A percentile compares a stretch with the other conserved stretches of the same genome.
These are phyloP conservation scores for Yarrowia deformans DNA, from an alignment of 805 yeast species.

Conservation along the genomic window DNA sequence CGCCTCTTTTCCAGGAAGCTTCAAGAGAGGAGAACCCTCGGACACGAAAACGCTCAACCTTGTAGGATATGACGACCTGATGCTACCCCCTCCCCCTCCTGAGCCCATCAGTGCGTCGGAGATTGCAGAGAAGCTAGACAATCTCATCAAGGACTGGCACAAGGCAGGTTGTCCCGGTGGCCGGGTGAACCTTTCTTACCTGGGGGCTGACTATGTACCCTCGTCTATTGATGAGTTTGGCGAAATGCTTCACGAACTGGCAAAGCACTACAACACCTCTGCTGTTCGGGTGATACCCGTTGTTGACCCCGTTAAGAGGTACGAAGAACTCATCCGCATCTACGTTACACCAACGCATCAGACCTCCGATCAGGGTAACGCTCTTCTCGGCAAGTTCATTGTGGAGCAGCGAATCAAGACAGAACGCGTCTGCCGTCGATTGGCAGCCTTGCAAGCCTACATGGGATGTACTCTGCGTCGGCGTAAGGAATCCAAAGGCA, in stretches of 20 bases:
- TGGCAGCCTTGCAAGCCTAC: background rate
- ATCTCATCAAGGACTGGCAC: constrained; percentile 4
- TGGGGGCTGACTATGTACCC: constrained; percentile 1
- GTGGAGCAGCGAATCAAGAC: background rate
- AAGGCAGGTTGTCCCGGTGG: constrained; percentile 10
- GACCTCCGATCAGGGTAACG: background rate
- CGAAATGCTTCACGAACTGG: constrained; percentile 9
- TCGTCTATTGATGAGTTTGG: constrained; percentile 17
- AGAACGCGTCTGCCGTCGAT: background rate
- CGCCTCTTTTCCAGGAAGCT: background rate
- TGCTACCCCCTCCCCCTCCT: background rate
- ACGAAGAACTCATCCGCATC: background rate
- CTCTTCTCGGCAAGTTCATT: background rate
- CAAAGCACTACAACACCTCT: background rate
- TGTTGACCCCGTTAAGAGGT: constrained; percentile 10
- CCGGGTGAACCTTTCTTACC: background rate
- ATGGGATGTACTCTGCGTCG: background rate
- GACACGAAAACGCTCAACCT: background rate
- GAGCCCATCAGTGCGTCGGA: constrained; percentile 1
- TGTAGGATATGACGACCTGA: background rate
- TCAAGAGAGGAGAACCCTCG: background rate
- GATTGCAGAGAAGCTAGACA: constrained; percentile 1
- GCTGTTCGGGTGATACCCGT: background rate
- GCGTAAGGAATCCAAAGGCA: background rate
- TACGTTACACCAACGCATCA: background rate